Evolutionary conservation across 179 eudicot species (phyloP).

Genomic region (Carnegiea gigantea): DNA sequence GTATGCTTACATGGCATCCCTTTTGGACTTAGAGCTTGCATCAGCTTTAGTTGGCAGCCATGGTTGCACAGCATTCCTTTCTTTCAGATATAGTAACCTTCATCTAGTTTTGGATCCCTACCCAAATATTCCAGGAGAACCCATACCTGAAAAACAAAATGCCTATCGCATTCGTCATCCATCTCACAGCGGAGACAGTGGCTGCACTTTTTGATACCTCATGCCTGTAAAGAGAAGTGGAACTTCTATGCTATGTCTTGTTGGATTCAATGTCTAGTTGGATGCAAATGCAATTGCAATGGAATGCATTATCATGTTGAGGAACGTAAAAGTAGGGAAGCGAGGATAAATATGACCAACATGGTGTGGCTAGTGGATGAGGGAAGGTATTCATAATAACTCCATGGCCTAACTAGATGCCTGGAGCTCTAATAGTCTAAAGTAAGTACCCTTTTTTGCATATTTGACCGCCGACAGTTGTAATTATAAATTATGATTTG

Average conservation of each 20-base stretch:
- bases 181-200: background rate
- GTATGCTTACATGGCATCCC: too few relatives aligned
- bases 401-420: background rate
- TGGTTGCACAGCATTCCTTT: too few relatives aligned
- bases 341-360: background rate
- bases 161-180: too few relatives aligned
- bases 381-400: background rate
- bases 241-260: background rate
- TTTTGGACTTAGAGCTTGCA: too few relatives aligned
- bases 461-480: background rate
- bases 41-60: too few relatives aligned
- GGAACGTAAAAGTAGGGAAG: background rate
- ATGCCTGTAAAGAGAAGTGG: background rate
- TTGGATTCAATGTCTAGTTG: background rate
- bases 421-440: background rate
- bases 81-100: too few relatives aligned
- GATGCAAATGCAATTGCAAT: background rate
- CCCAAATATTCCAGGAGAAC: too few relatives aligned
- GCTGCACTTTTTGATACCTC: conserved; percentile 1
- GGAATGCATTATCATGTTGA: background rate
- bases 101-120: too few relatives aligned
- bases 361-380: background rate
- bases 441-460: background rate
- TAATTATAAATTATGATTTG: background rate
- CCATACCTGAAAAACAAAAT: too few relatives aligned